Evolutionary conservation across 1,284 basidiomycete genomes (phyloP).

Genomic region (Chiua sp.): DNA sequence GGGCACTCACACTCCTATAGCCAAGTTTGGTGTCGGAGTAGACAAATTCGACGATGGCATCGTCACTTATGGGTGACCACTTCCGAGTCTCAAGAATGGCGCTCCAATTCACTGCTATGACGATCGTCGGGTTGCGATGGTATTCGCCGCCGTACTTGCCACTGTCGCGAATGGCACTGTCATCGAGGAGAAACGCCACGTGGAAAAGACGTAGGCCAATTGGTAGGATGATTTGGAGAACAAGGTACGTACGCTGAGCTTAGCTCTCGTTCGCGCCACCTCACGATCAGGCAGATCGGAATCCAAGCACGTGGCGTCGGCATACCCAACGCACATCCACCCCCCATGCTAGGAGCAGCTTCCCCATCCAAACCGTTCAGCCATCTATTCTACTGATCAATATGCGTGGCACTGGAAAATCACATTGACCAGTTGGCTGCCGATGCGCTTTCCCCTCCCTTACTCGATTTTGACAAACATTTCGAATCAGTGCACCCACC

Average conservation of each 20-base stretch:
- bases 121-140: slow-evolving; percentile 99
- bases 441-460: slow-evolving; percentile 73
- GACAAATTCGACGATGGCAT: slow-evolving; percentile 95
- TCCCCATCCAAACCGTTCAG: slow-evolving; percentile 30
- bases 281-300: slow-evolving; percentile 70
- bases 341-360: slow-evolving; percentile 38
- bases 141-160: slow-evolving; percentile 91
- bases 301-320: slow-evolving; percentile 88
- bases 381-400: slow-evolving; percentile 76
- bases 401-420: slow-evolving; percentile 98
- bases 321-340: slow-evolving; percentile 51
- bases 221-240: slow-evolving; percentile 99
- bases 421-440: slow-evolving; percentile 84
- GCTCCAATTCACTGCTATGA: slow-evolving; percentile 95
- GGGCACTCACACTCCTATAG: slow-evolving; percentile 44
- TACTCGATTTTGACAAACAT: slow-evolving; percentile 88
- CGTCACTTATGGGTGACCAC: slow-evolving; percentile 83
- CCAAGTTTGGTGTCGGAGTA: slow-evolving; percentile 94
- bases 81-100: slow-evolving; percentile 65
- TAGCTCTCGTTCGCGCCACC: neutral
- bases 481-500: slow-evolving; percentile 73
- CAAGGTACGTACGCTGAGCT: slow-evolving; percentile 61
- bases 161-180: slow-evolving; percentile 78
- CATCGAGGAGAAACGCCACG: slow-evolving; percentile 96
- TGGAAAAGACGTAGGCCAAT: slow-evolving; percentile 99